Base-by-base conservation (phyloP, 1,139 yeast genomes). In the Lodderomyces parapsilosis region DNA sequence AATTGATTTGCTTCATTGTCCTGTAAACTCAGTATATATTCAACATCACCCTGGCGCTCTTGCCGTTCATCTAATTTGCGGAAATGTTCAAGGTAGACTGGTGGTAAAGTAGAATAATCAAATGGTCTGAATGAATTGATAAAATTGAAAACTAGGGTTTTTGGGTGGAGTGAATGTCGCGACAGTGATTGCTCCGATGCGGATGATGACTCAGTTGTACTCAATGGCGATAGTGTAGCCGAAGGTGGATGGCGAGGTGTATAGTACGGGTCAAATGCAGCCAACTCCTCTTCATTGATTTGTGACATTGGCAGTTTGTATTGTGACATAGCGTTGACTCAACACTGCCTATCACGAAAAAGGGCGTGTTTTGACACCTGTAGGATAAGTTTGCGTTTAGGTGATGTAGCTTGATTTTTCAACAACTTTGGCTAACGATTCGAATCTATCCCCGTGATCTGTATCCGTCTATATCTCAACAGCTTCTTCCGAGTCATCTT, bases 71-170 rank as follows among this genome's bases (percentile, higher is more conserved):
- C 22, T 25, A 23, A 13, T 23, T 36, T 19, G 6, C 27, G 36
- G n/a, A 37, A 33, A 19, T 41, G 40, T n/a, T 36, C 38, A 15
- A 44, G 39, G 28, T 51, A 51, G 11, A 51, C 47, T 7, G 53
- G 51, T 3, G 61, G 60, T 23, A 57, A 42, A 8, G 48, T 49
- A 7, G 59, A 51, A 31, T 47, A 41, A 42, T 48, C 49, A 49
- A 52, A 45, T 23, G 68, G 58, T 47, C 63, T 69, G 56, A 71
- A 71, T 4, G 75, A 68, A 48, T 71, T 73, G 43, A 64, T 61
- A 50, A 71, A 71, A 31, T 45, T 43, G 2, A 36, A 28, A 13
- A 34, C 43, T 6, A 50, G 10, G 14, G 34, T 32, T 19, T 30
- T 38, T 6, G 50, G 53, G n/a, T 30, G 33, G 10, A 30, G 19